Percentiles rank a stretch among this genome's conserved stretches.
Evolutionary conservation across 1,139 yeast species (phyloP).

Genomic region (Debaryomyces singareniensis): DNA sequence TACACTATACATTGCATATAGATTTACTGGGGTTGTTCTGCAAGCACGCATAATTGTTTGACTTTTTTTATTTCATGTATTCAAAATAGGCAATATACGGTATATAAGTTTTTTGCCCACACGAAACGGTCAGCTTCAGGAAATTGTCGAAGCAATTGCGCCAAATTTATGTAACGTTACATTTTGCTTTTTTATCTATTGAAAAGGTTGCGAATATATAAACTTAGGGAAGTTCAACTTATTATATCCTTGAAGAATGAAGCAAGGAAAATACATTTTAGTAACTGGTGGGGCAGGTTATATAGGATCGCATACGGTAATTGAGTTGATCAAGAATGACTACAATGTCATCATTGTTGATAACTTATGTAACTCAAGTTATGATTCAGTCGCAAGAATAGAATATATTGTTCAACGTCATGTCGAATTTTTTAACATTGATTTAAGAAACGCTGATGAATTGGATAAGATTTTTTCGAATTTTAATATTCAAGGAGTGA

Average conservation of each 20-base stretch:
- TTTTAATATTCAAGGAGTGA: conserved; percentile 53
- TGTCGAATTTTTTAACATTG: conserved; percentile 57
- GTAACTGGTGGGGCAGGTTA: conserved; percentile 90
- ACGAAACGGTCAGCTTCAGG: too few species aligned
- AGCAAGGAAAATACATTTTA: conserved; percentile 35
- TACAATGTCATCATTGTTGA: conserved; percentile 69
- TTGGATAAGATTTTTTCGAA: conserved; percentile 43
- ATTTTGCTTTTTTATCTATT: not conserved
- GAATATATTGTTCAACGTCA: conserved; percentile 45
- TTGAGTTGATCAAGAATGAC: conserved; percentile 59
- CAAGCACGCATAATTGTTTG: too few species aligned
- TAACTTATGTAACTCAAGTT: conserved; percentile 61
- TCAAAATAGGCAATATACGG: too few species aligned
- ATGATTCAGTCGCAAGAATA: conserved; percentile 62
- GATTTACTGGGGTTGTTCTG: too few species aligned
- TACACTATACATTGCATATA: too few species aligned
- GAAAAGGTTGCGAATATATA: not conserved
- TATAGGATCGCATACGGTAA: conserved; percentile 77
- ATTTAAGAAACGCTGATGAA: conserved; percentile 46
- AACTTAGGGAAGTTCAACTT: not conserved
- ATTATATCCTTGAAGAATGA: not conserved
- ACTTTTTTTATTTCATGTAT: too few species aligned
- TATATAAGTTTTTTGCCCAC: too few species aligned
- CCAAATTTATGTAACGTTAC: conserved; percentile 7
- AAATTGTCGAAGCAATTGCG: too few species aligned